A percentile compares a stretch with the other conserved stretches of the same genome.
phyloP scores from a whole-genome alignment of 2,329 filamentous ascomycete genomes.

The Talaromyces sp. region DNA sequence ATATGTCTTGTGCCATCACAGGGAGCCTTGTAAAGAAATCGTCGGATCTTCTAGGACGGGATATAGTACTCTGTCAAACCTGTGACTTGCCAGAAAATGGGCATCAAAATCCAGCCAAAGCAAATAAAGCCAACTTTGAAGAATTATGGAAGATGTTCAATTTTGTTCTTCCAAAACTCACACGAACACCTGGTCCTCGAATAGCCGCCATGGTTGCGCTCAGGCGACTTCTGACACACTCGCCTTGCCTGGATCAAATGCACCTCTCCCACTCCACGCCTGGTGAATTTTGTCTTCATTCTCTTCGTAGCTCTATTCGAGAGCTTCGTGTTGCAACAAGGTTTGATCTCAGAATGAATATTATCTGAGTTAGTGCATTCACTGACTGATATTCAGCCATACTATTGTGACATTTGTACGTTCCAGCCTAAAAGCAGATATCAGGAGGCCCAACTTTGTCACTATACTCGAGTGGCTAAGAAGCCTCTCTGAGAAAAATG shows the following conservation, averaged over 20 bases:
- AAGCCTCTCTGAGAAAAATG: slow-evolving; percentile 69
- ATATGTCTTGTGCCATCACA: slow-evolving; percentile 60
- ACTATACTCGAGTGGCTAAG: slow-evolving; percentile 72
- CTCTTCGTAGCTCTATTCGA: slow-evolving; percentile 78
- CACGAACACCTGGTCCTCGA: slow-evolving; percentile 61
- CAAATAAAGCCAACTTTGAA: slow-evolving; percentile 26
- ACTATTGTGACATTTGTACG: slow-evolving; percentile 69
- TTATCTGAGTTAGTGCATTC: neutral
- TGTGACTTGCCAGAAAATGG: slow-evolving; percentile 39
- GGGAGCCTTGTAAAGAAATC: slow-evolving; percentile 45
- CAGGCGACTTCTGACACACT: slow-evolving; percentile 70
- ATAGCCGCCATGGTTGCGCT: slow-evolving; percentile 73
- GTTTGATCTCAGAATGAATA: slow-evolving; percentile 34
- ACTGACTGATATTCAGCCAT: slow-evolving; percentile 48
- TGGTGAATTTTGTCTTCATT: slow-evolving; percentile 80
- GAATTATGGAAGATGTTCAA: slow-evolving; percentile 48
- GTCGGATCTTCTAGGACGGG: slow-evolving; percentile 25
- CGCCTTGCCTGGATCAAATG: slow-evolving; percentile 60
- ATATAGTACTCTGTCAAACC: slow-evolving; percentile 35
- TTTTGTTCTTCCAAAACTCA: slow-evolving; percentile 44
- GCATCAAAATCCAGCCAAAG: slow-evolving; percentile 10
- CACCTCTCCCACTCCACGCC: slow-evolving; percentile 68
- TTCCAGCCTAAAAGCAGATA: slow-evolving; percentile 48
- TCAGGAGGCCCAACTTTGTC: slow-evolving; percentile 66
- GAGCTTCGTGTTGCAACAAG: slow-evolving; percentile 83